These are phyloP conservation scores for Diospyros lotus DNA, from an alignment of 148 eudicot species.

Conservation along the genomic window DNA sequence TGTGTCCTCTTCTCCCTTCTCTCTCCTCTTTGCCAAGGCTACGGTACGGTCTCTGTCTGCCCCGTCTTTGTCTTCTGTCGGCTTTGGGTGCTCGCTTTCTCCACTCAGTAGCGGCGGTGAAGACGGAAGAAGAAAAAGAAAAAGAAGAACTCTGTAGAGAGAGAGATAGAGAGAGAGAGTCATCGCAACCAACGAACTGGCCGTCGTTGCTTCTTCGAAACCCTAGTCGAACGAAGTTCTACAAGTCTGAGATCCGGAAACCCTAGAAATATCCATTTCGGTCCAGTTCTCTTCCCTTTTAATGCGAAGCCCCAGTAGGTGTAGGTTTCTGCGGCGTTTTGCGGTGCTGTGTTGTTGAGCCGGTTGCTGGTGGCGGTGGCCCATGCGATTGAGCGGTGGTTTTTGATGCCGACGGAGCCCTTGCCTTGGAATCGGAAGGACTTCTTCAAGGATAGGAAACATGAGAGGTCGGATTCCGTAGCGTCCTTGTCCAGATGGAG, in stretches of 20 bases:
- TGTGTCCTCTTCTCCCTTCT: slow-evolving; percentile 2
- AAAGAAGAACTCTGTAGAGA: slow-evolving; percentile 4
- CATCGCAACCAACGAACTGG: background rate
- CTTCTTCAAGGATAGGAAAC: slow-evolving; percentile 51
- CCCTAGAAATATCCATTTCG: slow-evolving; percentile 3
- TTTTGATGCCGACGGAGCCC: slow-evolving; percentile 89
- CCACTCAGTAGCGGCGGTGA: background rate
- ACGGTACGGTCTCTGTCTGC: slow-evolving; percentile 1
- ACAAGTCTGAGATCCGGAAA: background rate
- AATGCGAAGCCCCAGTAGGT: background rate
- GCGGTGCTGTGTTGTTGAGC: background rate
- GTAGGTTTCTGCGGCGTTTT: background rate
- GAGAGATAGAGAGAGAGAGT: background rate
- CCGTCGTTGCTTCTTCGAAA: background rate
- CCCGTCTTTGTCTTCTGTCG: slow-evolving; percentile 1
- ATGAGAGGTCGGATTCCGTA: slow-evolving; percentile 33
- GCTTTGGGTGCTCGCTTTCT: background rate
- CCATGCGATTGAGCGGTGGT: slow-evolving; percentile 27
- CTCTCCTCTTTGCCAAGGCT: slow-evolving; percentile 1
- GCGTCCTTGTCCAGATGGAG: slow-evolving; percentile 43
- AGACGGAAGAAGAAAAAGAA: background rate
- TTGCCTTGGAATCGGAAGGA: slow-evolving; percentile 81
- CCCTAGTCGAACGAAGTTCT: background rate
- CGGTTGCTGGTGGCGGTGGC: background rate
- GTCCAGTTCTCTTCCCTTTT: background rate